Conservation (phyloP, 345 rosid genomes). For the Syzygium oleosum region DNA sequence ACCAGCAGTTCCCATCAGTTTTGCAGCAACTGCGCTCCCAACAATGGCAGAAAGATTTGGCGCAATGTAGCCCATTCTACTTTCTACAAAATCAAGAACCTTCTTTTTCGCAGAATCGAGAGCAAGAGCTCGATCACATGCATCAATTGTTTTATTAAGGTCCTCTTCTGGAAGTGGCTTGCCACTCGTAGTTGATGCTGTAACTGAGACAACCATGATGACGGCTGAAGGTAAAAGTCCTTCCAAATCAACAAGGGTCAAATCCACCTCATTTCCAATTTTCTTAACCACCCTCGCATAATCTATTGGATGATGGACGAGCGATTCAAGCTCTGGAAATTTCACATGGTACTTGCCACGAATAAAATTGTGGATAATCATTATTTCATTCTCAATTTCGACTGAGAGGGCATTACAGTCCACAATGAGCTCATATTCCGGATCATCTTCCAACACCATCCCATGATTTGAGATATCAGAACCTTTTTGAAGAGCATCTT, state of each 20-base stretch:
- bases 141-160: constrained; percentile 68
- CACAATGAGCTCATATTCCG: constrained; percentile 86
- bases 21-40: constrained; percentile 96
- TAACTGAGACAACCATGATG: constrained; percentile 92
- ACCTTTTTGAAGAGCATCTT: constrained; percentile 62
- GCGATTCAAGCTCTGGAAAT: constrained; percentile 90
- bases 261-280: constrained; percentile 82
- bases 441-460: constrained; percentile 83
- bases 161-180: constrained; percentile 81
- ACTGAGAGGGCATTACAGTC: constrained; percentile 83
- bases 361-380: constrained; percentile 80
- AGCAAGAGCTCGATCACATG: constrained; percentile 83
- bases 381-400: constrained; percentile 85
- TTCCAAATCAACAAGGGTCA: constrained; percentile 84
- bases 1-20: constrained; percentile 97
- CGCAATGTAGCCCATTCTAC: constrained; percentile 93
- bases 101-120: constrained; percentile 75
- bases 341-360: constrained; percentile 81
- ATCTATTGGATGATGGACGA: constrained; percentile 86
- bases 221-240: constrained; percentile 82
- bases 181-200: constrained; percentile 89
- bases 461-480: constrained; percentile 50
- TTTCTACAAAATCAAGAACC: constrained; percentile 93
- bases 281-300: constrained; percentile 91
- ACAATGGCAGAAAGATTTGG: constrained; percentile 90